phyloP scores from a whole-genome alignment of 805 yeast species.

The Yamadazyma philogaea region DNA sequence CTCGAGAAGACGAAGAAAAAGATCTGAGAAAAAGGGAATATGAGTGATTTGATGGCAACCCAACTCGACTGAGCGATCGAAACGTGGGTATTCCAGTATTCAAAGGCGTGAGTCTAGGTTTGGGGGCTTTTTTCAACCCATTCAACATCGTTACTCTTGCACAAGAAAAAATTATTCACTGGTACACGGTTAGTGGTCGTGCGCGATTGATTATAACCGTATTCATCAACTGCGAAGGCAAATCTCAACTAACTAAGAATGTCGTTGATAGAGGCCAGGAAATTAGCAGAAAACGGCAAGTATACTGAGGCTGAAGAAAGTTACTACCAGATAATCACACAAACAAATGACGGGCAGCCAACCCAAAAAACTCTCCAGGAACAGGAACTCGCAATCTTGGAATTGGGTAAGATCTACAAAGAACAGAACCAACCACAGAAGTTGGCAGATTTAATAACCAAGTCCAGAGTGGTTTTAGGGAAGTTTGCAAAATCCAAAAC shows the following conservation, averaged over 20 bases:
- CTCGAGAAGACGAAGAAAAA: background rate
- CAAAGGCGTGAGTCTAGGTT: no score
- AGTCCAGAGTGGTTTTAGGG: conserved; percentile 68
- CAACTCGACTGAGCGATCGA: background rate
- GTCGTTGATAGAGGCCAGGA: conserved; percentile 57
- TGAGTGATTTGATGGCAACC: background rate
- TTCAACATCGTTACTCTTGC: background rate
- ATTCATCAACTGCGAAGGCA: background rate
- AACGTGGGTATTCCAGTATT: no score
- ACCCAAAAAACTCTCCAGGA: conserved; percentile 31
- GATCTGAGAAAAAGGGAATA: conserved; percentile 2
- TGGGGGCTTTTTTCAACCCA: background rate
- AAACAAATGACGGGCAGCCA: conserved; percentile 11
- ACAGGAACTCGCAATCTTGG: conserved; percentile 67
- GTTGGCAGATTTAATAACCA: conserved; percentile 59
- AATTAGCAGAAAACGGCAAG: conserved; percentile 49
- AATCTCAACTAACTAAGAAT: background rate
- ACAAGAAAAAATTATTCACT: background rate
- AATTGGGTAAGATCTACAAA: conserved; percentile 71
- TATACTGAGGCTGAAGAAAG: conserved; percentile 56
- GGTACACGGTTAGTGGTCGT: background rate
- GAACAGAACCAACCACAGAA: conserved; percentile 44
- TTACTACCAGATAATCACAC: conserved; percentile 45
- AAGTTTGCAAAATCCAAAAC: conserved; percentile 90
- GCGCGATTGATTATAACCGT: background rate